Evolutionary conservation across 129 eudicot species (phyloP), one percentile per base, ranked within the genome.

Genomic region (Silybum marianum): DNA sequence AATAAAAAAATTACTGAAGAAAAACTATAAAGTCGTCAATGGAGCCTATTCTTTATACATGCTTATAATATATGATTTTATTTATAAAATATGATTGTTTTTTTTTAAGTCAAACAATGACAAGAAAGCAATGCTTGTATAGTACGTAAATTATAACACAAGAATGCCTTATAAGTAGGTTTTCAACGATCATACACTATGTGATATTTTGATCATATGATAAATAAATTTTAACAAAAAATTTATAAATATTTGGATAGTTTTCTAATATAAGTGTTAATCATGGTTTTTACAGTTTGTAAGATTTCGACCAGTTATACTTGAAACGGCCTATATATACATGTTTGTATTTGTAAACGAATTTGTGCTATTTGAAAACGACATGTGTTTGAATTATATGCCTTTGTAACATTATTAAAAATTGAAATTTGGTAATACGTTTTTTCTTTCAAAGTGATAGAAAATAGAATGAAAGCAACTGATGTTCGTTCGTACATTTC

Each of bases 331-430:
- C 14, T 48, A 13, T 46, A 48, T 14, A 48, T 3, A 8, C 2
- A 40, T 10, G 48, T 40, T 28, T 40, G 48, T 40, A 40, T 9
- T 1, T 40, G 48, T 39, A 9, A 39, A n/a, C 19, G 11, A 62
- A 62, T 2, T 6, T 63, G 34, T 63, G 12, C 19, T 10, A 60
- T 34, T 34, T 10, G 51, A 76, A 16, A 58, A 69, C 28, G 19
- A 76, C 44, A 22, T 10, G 9, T 22, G 26, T 21, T 58, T 66
- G 80, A 76, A 69, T 69, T 69, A 69, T 69, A 69, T 30, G 42
- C 10, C 80, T 22, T 62, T 62, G 23, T 16, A 62, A 19, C 63
- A 63, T 38, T 13, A 36, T 77, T 22, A 62, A 38, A 38, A 23
- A 65, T 65, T 38, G 73, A 36, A 38, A 77, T 22, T 65, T 36